Conservation (phyloP, 2,329 filamentous ascomycete genomes). For the Nothopassalora personata region DNA sequence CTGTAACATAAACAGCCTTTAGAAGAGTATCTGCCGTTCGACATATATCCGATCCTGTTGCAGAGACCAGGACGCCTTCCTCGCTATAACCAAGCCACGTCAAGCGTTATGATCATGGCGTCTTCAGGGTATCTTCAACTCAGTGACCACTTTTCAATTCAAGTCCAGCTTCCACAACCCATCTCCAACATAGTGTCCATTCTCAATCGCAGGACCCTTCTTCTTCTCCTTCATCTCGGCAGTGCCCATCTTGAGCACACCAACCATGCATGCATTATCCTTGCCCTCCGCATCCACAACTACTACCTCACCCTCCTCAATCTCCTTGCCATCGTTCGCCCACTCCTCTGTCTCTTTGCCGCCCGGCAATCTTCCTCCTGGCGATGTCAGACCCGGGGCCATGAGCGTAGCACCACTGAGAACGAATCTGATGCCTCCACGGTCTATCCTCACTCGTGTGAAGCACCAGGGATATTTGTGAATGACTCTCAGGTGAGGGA, state of each 20-base stretch:
- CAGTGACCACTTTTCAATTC: constrained; percentile 43
- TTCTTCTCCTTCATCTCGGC: constrained; percentile 89
- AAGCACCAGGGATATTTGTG: constrained; percentile 86
- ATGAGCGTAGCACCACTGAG: constrained; percentile 90
- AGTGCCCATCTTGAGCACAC: constrained; percentile 75
- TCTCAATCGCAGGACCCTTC: constrained; percentile 90
- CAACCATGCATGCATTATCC: constrained; percentile 82
- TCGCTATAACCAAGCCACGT: background rate
- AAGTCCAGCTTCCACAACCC: constrained; percentile 75
- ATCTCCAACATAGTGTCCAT: constrained; percentile 89
- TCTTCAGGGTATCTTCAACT: constrained; percentile 32
- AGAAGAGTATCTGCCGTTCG: background rate
- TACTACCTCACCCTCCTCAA: constrained; percentile 77
- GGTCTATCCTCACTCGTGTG: constrained; percentile 80
- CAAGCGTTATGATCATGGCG: background rate
- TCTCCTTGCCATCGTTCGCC: constrained; percentile 56
- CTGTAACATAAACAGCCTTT: background rate
- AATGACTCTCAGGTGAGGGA: constrained; percentile 83
- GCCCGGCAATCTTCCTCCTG: constrained; percentile 72
- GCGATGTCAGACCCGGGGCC: constrained; percentile 84
- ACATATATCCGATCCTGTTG: background rate
- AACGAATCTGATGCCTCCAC: constrained; percentile 94
- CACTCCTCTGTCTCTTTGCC: constrained; percentile 37
- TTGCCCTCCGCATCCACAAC: constrained; percentile 92
- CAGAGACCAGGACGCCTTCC: background rate